Evolutionary conservation across 768 basidiomycete species (phyloP), one percentile per base, ranked within the genome.

Genomic region (Scleroderma bovista): DNA sequence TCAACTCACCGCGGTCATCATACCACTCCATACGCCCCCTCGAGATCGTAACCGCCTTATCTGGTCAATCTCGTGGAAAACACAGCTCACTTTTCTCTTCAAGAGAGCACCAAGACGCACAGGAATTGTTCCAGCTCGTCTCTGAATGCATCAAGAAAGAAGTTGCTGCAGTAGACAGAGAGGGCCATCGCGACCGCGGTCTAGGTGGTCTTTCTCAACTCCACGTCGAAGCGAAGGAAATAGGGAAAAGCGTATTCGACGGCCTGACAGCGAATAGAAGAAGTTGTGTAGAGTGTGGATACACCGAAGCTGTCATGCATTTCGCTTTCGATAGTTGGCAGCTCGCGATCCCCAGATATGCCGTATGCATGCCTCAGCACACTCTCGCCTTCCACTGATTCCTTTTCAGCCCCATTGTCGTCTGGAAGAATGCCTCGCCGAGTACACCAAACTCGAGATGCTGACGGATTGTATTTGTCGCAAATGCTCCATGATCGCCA

Each of bases 101-200:
- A 1, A 84, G 91, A 12, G 93, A 96, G 63, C 95, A 98, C 64
- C 95, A 98, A 70, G 95, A 98, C 64, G 95, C 95, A 5, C 95
- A 98, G 62, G 95, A 98, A 63, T 77, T 98, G n/a, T 97, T 96
- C 71, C 86, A 95, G 58, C 83, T 97, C 29, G 73, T 97, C 9
- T 87, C 93, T 1, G 93, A 94, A 64, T 88, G 84, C 46, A 76
- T 97, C 57, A 91, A 91, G 69, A 85, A 84, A 53, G 95, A 98
- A 65, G 75, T 83, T n/a, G 62, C 70, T 2, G 78, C 84, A 2
- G 78, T 96, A 1, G 83, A 85, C 48, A 77, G 75, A 40, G 91
- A 94, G 63, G 78, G 79, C 2, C 71, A 75, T 39, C 74, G 82
- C 37, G 84, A 91, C 61, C 76, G 83, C 43, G 89, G 91, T 7